These are phyloP conservation scores for Eucalyptus brandiana DNA, from an alignment of 345 rosid genomes.

Conservation along the genomic window DNA sequence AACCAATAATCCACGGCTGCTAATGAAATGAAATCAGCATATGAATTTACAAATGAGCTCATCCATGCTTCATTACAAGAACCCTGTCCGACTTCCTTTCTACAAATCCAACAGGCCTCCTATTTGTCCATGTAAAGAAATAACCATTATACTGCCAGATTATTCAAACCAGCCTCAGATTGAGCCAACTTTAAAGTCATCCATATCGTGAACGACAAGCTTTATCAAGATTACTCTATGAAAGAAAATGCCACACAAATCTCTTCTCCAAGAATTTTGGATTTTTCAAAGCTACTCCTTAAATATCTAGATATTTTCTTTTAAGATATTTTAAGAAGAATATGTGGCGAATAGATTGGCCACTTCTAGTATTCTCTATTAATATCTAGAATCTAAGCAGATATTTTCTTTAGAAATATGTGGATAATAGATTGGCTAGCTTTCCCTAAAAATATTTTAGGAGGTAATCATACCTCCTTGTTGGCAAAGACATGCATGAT, in stretches of 20 bases:
- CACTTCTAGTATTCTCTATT: not conserved
- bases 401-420: no score
- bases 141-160: not conserved
- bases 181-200: not conserved
- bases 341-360: not conserved
- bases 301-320: not conserved
- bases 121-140: not conserved
- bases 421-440: not conserved
- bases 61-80: not conserved
- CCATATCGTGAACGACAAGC: not conserved
- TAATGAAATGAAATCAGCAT: not conserved
- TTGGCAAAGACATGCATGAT: not conserved
- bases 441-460: not conserved
- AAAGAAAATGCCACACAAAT: not conserved
- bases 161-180: not conserved
- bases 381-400: not conserved
- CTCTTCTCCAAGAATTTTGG: not conserved
- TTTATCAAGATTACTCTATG: not conserved
- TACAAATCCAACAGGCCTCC: not conserved
- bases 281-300: not conserved
- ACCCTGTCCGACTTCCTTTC: not conserved
- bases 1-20: not conserved
- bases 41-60: not conserved
- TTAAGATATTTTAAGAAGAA: not conserved
- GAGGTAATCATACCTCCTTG: not conserved